Percentiles rank a stretch among this genome's conserved stretches.
Evolutionary conservation across 345 rosid genomes (phyloP).

Genomic region (Rhodamnia rubescens): DNA sequence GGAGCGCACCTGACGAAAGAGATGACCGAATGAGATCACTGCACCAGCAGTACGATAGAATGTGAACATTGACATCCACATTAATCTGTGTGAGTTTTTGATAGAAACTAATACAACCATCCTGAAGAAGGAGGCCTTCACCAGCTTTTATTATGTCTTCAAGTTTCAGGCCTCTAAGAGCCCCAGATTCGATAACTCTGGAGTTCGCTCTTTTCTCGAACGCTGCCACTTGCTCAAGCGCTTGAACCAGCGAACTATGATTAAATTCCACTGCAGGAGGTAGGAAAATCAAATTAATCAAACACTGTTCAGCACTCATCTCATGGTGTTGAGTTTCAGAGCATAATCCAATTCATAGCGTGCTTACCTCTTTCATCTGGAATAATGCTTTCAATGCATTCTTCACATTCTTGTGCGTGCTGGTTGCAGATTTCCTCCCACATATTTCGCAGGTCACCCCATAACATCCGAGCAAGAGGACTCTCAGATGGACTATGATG

Average conservation of each 20-base stretch:
- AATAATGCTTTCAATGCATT: slow-evolving; percentile 71
- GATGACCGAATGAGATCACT: slow-evolving; percentile 80
- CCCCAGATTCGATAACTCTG: slow-evolving; percentile 76
- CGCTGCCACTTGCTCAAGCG: slow-evolving; percentile 60
- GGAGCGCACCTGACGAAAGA: slow-evolving; percentile 51
- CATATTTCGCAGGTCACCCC: slow-evolving; percentile 55
- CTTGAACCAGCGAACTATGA: slow-evolving; percentile 50
- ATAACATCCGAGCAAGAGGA: slow-evolving; percentile 51
- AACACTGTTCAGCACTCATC: not conserved
- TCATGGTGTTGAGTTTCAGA: not conserved
- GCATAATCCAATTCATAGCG: not conserved
- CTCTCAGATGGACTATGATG: slow-evolving; percentile 21
- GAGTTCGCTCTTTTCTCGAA: slow-evolving; percentile 76
- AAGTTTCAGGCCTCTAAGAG: slow-evolving; percentile 69
- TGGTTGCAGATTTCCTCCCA: slow-evolving; percentile 71
- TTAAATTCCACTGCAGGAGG: slow-evolving; percentile 49
- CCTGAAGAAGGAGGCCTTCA: slow-evolving; percentile 66
- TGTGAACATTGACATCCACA: slow-evolving; percentile 44
- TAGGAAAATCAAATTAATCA: not conserved
- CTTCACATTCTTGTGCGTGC: slow-evolving; percentile 79
- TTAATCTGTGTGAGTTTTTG: slow-evolving; percentile 44
- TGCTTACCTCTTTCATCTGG: slow-evolving; percentile 48
- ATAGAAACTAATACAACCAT: slow-evolving; percentile 73
- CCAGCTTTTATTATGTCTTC: slow-evolving; percentile 94
- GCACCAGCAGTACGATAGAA: slow-evolving; percentile 96